Percentiles rank a stretch among this genome's conserved stretches.
phyloP scores from a whole-genome alignment of 2,329 filamentous ascomycete genomes.

The Alternaria rosae region DNA sequence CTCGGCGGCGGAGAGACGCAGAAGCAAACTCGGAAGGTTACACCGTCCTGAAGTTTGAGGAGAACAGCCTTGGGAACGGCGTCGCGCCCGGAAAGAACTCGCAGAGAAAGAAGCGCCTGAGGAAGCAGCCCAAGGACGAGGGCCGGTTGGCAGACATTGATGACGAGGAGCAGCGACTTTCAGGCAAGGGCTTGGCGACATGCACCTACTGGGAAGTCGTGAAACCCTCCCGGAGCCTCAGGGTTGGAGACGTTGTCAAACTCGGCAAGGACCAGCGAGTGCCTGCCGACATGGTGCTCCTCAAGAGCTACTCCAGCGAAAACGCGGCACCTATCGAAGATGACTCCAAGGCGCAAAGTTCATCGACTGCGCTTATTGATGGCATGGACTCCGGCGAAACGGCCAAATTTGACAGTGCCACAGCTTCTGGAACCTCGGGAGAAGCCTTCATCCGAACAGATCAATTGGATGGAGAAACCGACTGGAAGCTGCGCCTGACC shows the following conservation, averaged over 20 bases:
- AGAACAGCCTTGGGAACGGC: conserved; percentile 54
- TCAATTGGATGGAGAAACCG: conserved; percentile 95
- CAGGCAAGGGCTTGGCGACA: conserved; percentile 46
- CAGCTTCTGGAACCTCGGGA: conserved; percentile 60
- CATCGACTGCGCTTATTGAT: conserved; percentile 30
- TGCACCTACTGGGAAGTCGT: conserved; percentile 70
- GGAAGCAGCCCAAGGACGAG: conserved; percentile 48
- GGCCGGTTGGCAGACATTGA: conserved; percentile 69
- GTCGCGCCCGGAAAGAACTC: conserved; percentile 41
- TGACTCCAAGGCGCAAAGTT: conserved; percentile 1
- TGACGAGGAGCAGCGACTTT: conserved; percentile 68
- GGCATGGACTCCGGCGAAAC: conserved; percentile 22
- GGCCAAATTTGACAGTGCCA: conserved; percentile 22
- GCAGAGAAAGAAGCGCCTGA: conserved; percentile 40
- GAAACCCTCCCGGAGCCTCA: conserved; percentile 86
- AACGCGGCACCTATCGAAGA: conserved; percentile 15
- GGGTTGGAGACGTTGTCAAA: conserved; percentile 94
- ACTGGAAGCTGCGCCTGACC: conserved; percentile 94
- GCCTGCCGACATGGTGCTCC: conserved; percentile 90
- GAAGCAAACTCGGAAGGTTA: conserved; percentile 96
- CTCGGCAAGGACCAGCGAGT: conserved; percentile 90
- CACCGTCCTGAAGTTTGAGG: conserved; percentile 75
- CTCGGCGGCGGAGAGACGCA: conserved; percentile 81
- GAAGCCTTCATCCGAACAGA: conserved; percentile 98
- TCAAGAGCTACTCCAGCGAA: conserved; percentile 73